Conservation (phyloP, 2,329 filamentous ascomycete species). For the Aureobasidium uvarum region DNA sequence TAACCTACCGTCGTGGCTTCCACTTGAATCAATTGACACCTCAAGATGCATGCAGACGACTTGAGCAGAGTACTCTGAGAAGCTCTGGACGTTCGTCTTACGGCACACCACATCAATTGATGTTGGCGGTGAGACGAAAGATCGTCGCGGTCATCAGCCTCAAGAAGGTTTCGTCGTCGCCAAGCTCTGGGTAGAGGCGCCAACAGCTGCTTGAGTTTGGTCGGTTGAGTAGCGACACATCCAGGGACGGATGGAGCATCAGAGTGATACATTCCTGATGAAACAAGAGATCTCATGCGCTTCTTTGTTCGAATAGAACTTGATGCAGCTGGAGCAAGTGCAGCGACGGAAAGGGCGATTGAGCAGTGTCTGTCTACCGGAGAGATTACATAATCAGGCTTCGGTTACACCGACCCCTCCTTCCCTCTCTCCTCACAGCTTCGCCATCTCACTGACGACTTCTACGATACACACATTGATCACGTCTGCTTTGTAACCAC, state of each 20-base stretch:
- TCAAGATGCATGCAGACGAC: not conserved
- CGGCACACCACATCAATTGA: constrained; percentile 9
- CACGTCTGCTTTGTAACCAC: not conserved
- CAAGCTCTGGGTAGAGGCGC: not conserved
- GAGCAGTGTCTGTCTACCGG: not conserved
- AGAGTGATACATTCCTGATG: no score
- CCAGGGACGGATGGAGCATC: not conserved
- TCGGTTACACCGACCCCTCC: not conserved
- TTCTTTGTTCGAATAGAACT: not conserved
- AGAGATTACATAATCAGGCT: not conserved
- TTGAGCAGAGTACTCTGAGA: not conserved
- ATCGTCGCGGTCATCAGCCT: not conserved
- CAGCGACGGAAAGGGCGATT: not conserved
- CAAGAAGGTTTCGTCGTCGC: not conserved
- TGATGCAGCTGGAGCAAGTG: not conserved
- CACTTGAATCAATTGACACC: not conserved
- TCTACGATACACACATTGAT: not conserved
- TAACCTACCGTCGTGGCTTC: not conserved
- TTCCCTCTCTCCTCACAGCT: not conserved
- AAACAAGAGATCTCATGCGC: not conserved
- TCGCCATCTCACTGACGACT: not conserved
- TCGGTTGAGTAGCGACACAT: not conserved
- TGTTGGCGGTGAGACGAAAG: not conserved
- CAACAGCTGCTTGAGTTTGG: not conserved
- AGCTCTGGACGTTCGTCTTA: not conserved